phyloP scores from a whole-genome alignment of 192 early-diverging fungal genomes.

The Tieghemiomyces parasiticus region DNA sequence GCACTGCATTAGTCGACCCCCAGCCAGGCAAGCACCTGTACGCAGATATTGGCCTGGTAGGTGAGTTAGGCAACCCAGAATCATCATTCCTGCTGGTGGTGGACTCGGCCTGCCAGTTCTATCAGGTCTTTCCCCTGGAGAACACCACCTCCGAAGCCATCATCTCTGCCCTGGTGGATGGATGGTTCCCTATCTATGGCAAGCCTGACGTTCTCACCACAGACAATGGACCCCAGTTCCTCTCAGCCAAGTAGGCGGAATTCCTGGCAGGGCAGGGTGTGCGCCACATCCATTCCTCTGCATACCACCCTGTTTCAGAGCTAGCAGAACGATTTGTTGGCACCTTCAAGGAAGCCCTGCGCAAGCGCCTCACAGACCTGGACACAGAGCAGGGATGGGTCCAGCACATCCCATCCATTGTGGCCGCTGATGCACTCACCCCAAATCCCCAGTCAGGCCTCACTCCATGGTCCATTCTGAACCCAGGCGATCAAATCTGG shows the following conservation, averaged over 20 bases:
- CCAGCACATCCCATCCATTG: constrained; percentile 12
- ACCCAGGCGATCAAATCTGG: background rate
- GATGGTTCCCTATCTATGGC: constrained; percentile 14
- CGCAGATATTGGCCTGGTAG: constrained; percentile 14
- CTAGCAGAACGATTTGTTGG: constrained; percentile 15
- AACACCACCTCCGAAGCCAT: constrained; percentile 6
- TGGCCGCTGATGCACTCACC: constrained; percentile 13
- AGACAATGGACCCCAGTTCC: constrained; percentile 16
- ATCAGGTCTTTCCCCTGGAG: constrained; percentile 8
- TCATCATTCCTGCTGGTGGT: constrained; percentile 11
- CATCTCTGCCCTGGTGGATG: background rate
- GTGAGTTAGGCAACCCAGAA: constrained; percentile 1
- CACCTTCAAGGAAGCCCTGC: constrained; percentile 14
- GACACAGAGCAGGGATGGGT: constrained; percentile 2
- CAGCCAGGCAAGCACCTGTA: constrained; percentile 14
- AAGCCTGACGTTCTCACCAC: constrained; percentile 6
- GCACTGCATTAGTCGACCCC: constrained; percentile 11
- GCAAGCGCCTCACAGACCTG: constrained; percentile 1
- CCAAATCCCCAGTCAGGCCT: background rate
- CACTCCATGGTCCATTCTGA: background rate
- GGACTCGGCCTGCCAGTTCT: constrained; percentile 13
- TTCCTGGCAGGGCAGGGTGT: constrained; percentile 5
- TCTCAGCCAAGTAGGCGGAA: constrained; percentile 2
- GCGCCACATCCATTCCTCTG: background rate
- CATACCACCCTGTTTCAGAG: constrained; percentile 15